Evolutionary conservation across 768 basidiomycete genomes (phyloP).

Genomic region (Hebeloma cylindrosporum): DNA sequence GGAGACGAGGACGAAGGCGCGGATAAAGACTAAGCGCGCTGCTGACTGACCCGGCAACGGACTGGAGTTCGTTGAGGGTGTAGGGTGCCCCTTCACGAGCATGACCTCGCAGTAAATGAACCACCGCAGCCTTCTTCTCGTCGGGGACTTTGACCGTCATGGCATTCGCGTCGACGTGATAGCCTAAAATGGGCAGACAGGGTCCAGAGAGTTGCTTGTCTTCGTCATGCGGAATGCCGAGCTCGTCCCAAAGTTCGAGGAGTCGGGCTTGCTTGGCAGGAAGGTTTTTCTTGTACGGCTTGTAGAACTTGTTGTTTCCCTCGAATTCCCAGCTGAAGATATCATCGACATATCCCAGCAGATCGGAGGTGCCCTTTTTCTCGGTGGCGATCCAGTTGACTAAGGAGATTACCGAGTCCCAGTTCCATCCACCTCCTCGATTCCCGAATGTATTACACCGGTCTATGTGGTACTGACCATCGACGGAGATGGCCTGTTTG

Average conservation of each 20-base stretch:
- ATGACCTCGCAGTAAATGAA: constrained; percentile 14
- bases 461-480: constrained; percentile 29
- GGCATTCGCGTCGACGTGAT: constrained; percentile 32
- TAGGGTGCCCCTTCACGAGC: constrained; percentile 13
- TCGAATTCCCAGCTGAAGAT: constrained; percentile 23
- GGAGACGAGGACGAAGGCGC: constrained; percentile 11
- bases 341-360: constrained; percentile 36
- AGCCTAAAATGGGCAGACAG: constrained; percentile 37
- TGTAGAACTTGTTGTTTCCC: constrained; percentile 25
- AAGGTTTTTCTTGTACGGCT: constrained; percentile 21
- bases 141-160: constrained; percentile 26
- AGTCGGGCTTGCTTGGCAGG: constrained; percentile 34
- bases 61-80: constrained; percentile 15
- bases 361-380: constrained; percentile 14
- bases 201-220: constrained; percentile 39
- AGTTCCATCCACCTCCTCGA: constrained; percentile 25
- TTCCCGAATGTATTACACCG: constrained; percentile 34
- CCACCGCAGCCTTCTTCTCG: constrained; percentile 12
- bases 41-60: constrained; percentile 13
- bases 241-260: constrained; percentile 39
- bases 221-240: constrained; percentile 39
- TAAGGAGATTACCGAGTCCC: constrained; percentile 25
- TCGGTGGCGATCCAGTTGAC: constrained; percentile 36
- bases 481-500: constrained; percentile 33
- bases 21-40: constrained; percentile 16